phyloP scores from a whole-genome alignment of 2,329 filamentous ascomycete genomes.

The Chlorencoelia australis region DNA sequence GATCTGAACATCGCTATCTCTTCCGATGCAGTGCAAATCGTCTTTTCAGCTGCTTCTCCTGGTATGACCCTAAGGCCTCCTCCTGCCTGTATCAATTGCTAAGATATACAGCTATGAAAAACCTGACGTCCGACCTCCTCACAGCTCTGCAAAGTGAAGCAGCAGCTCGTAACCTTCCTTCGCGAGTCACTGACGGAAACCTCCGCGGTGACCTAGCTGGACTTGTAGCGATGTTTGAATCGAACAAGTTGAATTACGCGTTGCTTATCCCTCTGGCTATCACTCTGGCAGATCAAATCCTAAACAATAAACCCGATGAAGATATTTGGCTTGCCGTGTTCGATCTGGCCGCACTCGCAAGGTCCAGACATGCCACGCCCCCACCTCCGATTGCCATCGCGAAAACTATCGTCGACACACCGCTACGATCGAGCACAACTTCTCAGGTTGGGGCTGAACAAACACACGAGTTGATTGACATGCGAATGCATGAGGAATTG shows the following conservation, averaged over 20 bases:
- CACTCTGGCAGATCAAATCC: slow-evolving; percentile 12
- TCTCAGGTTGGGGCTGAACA: slow-evolving; percentile 19
- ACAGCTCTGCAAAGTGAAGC: no score
- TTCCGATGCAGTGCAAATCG: slow-evolving; percentile 11
- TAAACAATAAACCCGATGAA: slow-evolving; percentile 11
- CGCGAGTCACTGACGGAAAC: slow-evolving; percentile 8
- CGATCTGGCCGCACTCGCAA: slow-evolving; percentile 11
- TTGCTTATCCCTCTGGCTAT: slow-evolving; percentile 9
- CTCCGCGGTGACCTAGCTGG: slow-evolving; percentile 3
- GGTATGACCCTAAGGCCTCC: slow-evolving; percentile 12
- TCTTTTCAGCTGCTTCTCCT: slow-evolving; percentile 14
- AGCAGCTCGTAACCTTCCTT: slow-evolving; percentile 14
- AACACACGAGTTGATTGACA: slow-evolving; percentile 18
- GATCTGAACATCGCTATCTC: slow-evolving; percentile 11
- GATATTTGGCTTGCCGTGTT: slow-evolving; percentile 13
- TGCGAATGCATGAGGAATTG: slow-evolving; percentile 20
- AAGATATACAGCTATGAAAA: slow-evolving; percentile 14
- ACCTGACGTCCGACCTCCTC: slow-evolving; percentile 13
- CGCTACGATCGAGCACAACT: slow-evolving; percentile 12
- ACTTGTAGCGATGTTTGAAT: slow-evolving; percentile 2
- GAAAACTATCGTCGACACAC: slow-evolving; percentile 16
- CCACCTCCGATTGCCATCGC: slow-evolving; percentile 4
- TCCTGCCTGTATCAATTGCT: slow-evolving; percentile 4
- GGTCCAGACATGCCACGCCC: slow-evolving; percentile 3
- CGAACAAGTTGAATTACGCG: slow-evolving; percentile 2